Evolutionary conservation across 2,329 filamentous ascomycete species (phyloP).

Genomic region (Aureobasidium sp.): DNA sequence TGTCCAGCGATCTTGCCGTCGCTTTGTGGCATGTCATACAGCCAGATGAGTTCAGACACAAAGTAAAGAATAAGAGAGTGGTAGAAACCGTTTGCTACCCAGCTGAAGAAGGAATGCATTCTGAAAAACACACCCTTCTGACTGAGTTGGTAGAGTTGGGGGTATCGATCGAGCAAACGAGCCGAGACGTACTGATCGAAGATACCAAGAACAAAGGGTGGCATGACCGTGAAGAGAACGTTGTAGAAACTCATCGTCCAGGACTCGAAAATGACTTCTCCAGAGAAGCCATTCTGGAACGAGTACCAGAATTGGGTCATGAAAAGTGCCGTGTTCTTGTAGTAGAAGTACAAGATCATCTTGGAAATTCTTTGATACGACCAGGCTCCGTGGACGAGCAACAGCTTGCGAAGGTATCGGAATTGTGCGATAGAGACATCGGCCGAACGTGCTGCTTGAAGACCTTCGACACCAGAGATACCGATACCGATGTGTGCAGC

Average conservation of each 20-base stretch:
- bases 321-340: slow-evolving; percentile 98
- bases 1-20: slow-evolving; percentile 82
- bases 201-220: slow-evolving; percentile 88
- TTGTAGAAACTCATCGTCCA: slow-evolving; percentile 99
- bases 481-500: slow-evolving; percentile 95
- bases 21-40: slow-evolving; percentile 64
- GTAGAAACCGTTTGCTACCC: slow-evolving; percentile 91
- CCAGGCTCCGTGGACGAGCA: slow-evolving; percentile 94
- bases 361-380: slow-evolving; percentile 96
- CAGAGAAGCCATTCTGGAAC: slow-evolving; percentile 97
- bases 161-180: slow-evolving; percentile 85
- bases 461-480: slow-evolving; percentile 92
- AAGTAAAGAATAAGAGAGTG: slow-evolving; percentile 92
- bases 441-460: slow-evolving; percentile 90
- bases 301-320: slow-evolving; percentile 99
- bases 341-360: slow-evolving; percentile 96
- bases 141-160: slow-evolving; percentile 86
- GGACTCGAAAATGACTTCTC: slow-evolving; percentile 96
- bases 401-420: slow-evolving; percentile 83
- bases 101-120: slow-evolving; percentile 82
- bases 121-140: slow-evolving; percentile 92
- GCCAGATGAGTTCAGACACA: slow-evolving; percentile 71
- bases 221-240: slow-evolving; percentile 91
- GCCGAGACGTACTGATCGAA: slow-evolving; percentile 97
- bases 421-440: slow-evolving; percentile 96